A percentile compares a stretch with the other conserved stretches of the same genome.
Evolutionary conservation across 176 grass and related monocot genomes (phyloP).

Genomic region (Phyllostachys edulis): DNA sequence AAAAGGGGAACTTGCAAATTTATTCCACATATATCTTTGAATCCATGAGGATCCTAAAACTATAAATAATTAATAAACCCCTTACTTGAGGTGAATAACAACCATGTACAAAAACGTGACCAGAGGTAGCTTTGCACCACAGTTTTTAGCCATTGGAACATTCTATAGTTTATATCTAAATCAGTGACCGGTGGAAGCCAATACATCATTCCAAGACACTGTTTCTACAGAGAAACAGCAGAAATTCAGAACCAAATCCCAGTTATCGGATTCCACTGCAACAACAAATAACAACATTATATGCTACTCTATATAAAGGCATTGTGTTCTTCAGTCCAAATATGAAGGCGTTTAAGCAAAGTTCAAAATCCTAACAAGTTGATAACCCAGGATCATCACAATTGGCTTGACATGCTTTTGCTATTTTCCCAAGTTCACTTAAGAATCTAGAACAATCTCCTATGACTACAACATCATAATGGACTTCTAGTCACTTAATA

Average conservation of each 20-base stretch:
- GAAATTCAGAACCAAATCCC: conserved; percentile 2
- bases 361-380: neutral
- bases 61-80: neutral
- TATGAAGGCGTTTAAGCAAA: neutral
- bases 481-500: neutral
- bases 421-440: conserved; percentile 1
- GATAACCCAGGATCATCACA: neutral
- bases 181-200: neutral
- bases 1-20: neutral
- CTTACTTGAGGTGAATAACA: conserved; percentile 5
- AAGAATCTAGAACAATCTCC: neutral
- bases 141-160: neutral
- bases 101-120: neutral
- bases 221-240: neutral
- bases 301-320: neutral
- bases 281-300: neutral
- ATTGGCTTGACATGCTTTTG: neutral
- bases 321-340: neutral
- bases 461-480: neutral
- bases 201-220: neutral
- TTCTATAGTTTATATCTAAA: conserved; percentile 6
- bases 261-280: neutral
- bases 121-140: neutral
- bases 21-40: neutral
- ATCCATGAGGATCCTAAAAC: neutral